Evolutionary conservation across 495 filamentous ascomycete species (phyloP).

Genomic region (Penicillium pancosmium): DNA sequence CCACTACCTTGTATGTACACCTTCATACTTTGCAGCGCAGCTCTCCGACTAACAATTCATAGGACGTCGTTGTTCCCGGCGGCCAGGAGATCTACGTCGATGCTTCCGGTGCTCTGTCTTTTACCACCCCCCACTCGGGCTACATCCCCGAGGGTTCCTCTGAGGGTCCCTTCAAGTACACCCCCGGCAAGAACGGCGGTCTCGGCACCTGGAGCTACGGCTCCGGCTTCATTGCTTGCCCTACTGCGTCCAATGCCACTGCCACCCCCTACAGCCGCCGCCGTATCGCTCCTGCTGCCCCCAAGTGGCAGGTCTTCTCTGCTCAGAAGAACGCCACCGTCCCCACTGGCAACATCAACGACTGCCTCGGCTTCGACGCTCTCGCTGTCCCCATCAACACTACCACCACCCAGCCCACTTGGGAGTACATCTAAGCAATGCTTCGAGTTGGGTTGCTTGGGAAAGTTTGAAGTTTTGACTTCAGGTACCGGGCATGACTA

Average conservation of each 20-base stretch:
- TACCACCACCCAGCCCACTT: conserved; percentile 24
- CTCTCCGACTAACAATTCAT: conserved; percentile 7
- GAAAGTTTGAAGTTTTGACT: not conserved
- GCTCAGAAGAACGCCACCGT: conserved; percentile 37
- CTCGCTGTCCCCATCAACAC: conserved; percentile 20
- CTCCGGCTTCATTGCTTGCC: conserved; percentile 42
- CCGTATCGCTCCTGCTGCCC: conserved; percentile 15
- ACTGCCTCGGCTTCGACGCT: conserved; percentile 39
- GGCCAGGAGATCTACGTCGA: conserved; percentile 63
- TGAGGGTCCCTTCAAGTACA: conserved; percentile 43
- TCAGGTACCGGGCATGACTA: not conserved
- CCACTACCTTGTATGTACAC: conserved; percentile 20
- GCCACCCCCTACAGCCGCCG: conserved; percentile 9
- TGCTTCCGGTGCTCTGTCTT: conserved; percentile 53
- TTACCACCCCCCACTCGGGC: conserved; percentile 58
- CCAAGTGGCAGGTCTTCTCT: conserved; percentile 40
- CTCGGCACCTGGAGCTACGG: conserved; percentile 33
- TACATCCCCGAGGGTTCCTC: conserved; percentile 54
- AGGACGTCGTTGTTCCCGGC: conserved; percentile 59
- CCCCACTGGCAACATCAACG: conserved; percentile 31
- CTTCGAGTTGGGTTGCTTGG: not conserved
- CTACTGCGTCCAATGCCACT: conserved; percentile 16
- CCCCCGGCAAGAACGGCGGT: conserved; percentile 14
- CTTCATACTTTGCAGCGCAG: not conserved
- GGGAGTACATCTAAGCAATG: conserved; percentile 38